These are phyloP conservation scores for Cenchrus fungigraminus DNA, from an alignment of 176 grass and related monocot genomes.

Conservation along the genomic window DNA sequence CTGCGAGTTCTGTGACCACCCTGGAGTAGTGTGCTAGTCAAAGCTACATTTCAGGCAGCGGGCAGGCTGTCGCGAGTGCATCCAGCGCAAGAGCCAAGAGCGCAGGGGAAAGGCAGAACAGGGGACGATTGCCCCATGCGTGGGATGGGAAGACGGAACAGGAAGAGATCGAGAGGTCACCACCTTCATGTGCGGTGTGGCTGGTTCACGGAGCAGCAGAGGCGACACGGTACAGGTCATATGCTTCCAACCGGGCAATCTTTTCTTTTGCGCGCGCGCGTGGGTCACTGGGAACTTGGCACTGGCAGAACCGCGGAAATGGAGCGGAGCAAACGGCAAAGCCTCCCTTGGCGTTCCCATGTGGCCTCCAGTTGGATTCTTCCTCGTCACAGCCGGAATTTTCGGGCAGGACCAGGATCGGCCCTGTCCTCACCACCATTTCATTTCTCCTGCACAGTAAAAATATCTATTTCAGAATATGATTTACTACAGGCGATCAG, in stretches of 20 bases:
- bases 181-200: neutral
- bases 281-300: conserved; percentile 18
- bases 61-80: conserved; percentile 31
- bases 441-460: conserved; percentile 5
- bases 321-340: neutral
- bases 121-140: neutral
- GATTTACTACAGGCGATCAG: neutral
- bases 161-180: too few relatives aligned
- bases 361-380: conserved; percentile 52
- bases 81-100: conserved; percentile 37
- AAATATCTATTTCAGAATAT: neutral
- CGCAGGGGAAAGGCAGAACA: neutral
- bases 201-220: neutral
- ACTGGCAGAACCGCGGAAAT: neutral
- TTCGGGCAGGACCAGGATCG: conserved; percentile 34
- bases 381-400: conserved; percentile 45
- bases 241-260: neutral
- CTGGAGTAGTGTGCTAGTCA: conserved; percentile 23
- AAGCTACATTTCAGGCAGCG: conserved; percentile 31
- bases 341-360: conserved; percentile 39
- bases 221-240: neutral
- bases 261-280: neutral
- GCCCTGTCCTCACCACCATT: neutral
- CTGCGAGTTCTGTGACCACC: neutral
- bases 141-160: neutral